phyloP scores from a whole-genome alignment of 306 rosid species.

The Vigna unguiculata region DNA sequence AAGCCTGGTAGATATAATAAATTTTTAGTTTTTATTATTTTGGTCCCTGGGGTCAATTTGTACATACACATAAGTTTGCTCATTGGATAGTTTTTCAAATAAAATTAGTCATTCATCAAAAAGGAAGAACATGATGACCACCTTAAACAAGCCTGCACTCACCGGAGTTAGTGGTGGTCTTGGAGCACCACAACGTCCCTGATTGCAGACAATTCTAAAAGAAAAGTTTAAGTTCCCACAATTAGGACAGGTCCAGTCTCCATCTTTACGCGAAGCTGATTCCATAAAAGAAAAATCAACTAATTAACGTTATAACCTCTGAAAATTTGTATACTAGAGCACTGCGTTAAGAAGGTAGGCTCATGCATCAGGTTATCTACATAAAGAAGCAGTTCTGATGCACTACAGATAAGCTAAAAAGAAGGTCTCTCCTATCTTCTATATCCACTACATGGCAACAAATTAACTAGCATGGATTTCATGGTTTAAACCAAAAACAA shows the following conservation, averaged over 20 bases:
- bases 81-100: not conserved
- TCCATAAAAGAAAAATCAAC: slow-evolving; percentile 28
- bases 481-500: not conserved
- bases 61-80: too few species aligned
- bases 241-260: slow-evolving; percentile 62
- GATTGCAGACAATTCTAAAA: slow-evolving; percentile 59
- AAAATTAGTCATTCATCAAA: slow-evolving; percentile 3
- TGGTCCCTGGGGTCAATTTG: not conserved
- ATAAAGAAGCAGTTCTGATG: not conserved
- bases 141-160: slow-evolving; percentile 23
- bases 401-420: not conserved
- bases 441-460: not conserved
- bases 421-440: not conserved
- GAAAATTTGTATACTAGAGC: not conserved
- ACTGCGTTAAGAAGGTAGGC: not conserved
- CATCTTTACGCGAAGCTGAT: slow-evolving; percentile 54
- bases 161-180: slow-evolving; percentile 52
- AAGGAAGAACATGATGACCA: slow-evolving; percentile 13
- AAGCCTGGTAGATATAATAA: not conserved
- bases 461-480: not conserved
- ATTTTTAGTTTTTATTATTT: not conserved
- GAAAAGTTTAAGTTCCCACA: slow-evolving; percentile 64
- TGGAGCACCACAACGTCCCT: slow-evolving; percentile 53
- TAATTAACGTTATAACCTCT: slow-evolving; percentile 1
- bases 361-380: not conserved